A percentile compares a stretch with the other conserved stretches of the same genome.
Conservation (phyloP, 2,329 filamentous ascomycete species). For the Venturia asperata region DNA sequence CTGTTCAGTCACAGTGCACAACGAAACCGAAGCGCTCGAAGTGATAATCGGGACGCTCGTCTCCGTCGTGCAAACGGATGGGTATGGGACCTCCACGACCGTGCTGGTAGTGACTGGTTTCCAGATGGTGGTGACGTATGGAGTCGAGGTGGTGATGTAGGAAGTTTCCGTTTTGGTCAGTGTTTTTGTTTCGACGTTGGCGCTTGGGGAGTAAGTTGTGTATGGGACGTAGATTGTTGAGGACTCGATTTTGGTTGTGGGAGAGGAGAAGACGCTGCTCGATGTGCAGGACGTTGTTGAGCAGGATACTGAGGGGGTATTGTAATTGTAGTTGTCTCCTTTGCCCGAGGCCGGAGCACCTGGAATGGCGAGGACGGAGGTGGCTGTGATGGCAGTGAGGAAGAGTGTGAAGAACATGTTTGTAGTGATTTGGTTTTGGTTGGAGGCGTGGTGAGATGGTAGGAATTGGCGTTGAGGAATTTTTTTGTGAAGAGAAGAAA, state of each 20-base stretch:
- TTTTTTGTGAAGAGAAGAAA: not conserved
- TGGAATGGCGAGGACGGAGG: conserved; percentile 9
- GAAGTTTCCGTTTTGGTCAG: conserved; percentile 1
- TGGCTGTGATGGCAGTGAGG: conserved; percentile 8
- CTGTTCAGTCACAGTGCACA: not conserved
- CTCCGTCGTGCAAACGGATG: not conserved
- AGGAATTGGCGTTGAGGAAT: not conserved
- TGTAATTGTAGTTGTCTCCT: not conserved
- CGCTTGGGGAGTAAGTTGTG: conserved; percentile 1
- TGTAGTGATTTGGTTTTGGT: not conserved
- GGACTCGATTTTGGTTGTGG: not conserved
- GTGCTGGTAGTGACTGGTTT: conserved; percentile 3
- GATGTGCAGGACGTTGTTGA: conserved; percentile 5
- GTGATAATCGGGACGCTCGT: conserved; percentile 9
- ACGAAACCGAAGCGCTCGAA: not conserved
- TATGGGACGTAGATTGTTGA: conserved; percentile 11
- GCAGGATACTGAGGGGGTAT: not conserved
- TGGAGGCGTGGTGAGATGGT: not conserved
- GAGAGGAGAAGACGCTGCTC: not conserved
- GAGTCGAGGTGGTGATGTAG: conserved; percentile 6
- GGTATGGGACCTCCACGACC: conserved; percentile 2
- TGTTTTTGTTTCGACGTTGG: conserved; percentile 12
- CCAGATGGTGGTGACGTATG: conserved; percentile 11
- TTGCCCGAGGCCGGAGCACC: not conserved
- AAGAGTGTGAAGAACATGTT: conserved; percentile 17